phyloP scores from a whole-genome alignment of 176 grass and related monocot species.

The Aegilops tauschii region DNA sequence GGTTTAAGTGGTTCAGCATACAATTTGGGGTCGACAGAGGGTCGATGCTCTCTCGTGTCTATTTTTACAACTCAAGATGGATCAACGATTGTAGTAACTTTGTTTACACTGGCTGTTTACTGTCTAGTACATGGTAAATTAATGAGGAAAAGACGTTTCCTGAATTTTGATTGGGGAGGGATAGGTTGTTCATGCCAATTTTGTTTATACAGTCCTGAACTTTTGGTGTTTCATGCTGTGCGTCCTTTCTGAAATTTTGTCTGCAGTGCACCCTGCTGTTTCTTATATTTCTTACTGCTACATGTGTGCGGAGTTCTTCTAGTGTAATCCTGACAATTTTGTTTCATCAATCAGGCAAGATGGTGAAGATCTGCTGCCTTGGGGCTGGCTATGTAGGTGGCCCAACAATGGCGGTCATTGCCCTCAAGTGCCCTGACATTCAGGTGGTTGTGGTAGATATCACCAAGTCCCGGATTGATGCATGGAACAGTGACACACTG shows the following conservation, averaged over 20 bases:
- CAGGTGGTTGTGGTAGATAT: constrained; percentile 71
- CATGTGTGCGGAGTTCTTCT: background rate
- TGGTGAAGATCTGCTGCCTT: constrained; percentile 83
- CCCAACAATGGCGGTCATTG: constrained; percentile 78
- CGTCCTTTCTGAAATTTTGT: background rate
- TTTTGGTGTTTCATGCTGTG: background rate
- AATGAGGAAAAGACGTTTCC: background rate
- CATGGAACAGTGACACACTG: constrained; percentile 65
- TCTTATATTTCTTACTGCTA: background rate
- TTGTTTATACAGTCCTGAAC: background rate
- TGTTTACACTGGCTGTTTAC: background rate
- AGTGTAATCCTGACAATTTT: background rate
- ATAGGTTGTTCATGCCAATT: background rate
- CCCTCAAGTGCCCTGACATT: constrained; percentile 55
- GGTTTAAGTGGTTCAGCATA: background rate
- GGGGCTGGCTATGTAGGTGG: constrained; percentile 75
- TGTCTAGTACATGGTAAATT: background rate
- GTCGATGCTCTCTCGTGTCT: background rate
- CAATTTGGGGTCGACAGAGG: background rate
- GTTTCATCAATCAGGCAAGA: background rate
- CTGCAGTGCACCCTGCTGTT: background rate
- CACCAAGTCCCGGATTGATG: constrained; percentile 41
- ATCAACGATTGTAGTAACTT: background rate
- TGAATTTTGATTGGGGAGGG: background rate
- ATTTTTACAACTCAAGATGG: background rate